Base-by-base conservation (phyloP, 352 stramenopile genomes). In the Blastocystis sp. region DNA sequence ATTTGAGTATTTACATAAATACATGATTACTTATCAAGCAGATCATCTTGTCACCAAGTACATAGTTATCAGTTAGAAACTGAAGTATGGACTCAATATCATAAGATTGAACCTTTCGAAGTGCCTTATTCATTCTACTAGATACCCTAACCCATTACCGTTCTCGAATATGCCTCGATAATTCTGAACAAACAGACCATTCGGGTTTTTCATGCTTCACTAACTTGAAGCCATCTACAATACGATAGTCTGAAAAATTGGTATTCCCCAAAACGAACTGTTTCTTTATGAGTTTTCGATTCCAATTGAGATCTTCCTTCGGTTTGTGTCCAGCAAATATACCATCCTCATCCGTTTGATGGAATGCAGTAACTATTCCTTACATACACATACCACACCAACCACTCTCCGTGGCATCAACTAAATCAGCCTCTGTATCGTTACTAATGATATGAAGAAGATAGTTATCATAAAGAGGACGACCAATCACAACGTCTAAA, bases 161-260 rank as follows among this genome's bases (percentile, higher is more conserved):
- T n/a, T n/a, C n/a, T n/a, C n/a, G n/a, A n/a, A n/a, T n/a, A n/a
- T n/a, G n/a, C n/a, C n/a, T n/a, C n/a, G n/a, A n/a, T 46, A 46
- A 2, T 46, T 46, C 2, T 9, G 2, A 46, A 46, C 39, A 46
- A 46, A 46, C 39, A 46, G 39, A 46, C 9, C 9, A 46, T 46
- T 46, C 39, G 3, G 39, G 39, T 46, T 46, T 46, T 46, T 46
- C 9, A 46, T 46, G 39, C 39, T 46, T 46, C 39, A 46, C 39
- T 46, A 46, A 46, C 39, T 46, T 46, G 39, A 46, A 46, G 39
- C 39, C 39, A 46, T 46, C 39, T 46, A 46, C 39, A 46, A 46
- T 46, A 46, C 59, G 35, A 69, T 46, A 69, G 42, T 69, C 59
- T n/a, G 59, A 69, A 69, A 37, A 69, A 69, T 69, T 69, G 24